phyloP scores from a whole-genome alignment of 192 early-diverging fungal genomes.

The Backusella macrospora region DNA sequence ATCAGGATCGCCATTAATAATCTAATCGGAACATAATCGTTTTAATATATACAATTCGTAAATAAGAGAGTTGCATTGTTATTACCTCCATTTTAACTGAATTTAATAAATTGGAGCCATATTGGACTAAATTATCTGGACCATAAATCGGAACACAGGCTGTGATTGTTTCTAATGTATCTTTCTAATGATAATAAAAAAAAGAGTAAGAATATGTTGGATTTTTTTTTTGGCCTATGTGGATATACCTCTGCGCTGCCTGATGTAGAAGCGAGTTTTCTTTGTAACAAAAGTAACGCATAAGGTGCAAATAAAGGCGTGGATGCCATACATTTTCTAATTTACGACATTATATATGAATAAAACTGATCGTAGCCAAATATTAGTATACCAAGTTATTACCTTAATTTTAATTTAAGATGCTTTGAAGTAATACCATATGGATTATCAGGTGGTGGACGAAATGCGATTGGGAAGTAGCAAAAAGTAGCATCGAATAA shows the following conservation, averaged over 20 bases:
- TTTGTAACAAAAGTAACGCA: conserved; percentile 85
- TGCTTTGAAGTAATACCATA: conserved; percentile 93
- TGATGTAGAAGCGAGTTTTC: conserved; percentile 86
- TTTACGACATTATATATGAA: not conserved
- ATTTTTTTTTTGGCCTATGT: not conserved
- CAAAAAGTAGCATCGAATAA: conserved; percentile 97
- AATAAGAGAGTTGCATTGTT: not conserved
- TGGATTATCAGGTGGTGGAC: conserved; percentile 91
- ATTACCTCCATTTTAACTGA: conserved; percentile 66
- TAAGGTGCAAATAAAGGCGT: conserved; percentile 78
- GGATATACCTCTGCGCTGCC: conserved; percentile 87
- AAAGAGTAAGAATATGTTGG: not conserved
- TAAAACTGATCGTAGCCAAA: not conserved
- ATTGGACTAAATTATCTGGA: conserved; percentile 60
- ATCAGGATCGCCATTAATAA: conserved; percentile 55
- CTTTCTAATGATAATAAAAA: conserved; percentile 53
- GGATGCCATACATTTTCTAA: conserved; percentile 73
- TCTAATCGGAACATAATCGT: not conserved
- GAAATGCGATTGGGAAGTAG: conserved; percentile 99
- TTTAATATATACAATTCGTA: not conserved
- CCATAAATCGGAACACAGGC: conserved; percentile 80
- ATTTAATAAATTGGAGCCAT: conserved; percentile 75
- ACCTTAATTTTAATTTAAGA: conserved; percentile 80
- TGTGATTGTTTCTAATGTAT: conserved; percentile 88
- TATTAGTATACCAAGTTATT: not conserved